Evolutionary conservation across 306 rosid species (phyloP).

Genomic region (Sicyos edulis): DNA sequence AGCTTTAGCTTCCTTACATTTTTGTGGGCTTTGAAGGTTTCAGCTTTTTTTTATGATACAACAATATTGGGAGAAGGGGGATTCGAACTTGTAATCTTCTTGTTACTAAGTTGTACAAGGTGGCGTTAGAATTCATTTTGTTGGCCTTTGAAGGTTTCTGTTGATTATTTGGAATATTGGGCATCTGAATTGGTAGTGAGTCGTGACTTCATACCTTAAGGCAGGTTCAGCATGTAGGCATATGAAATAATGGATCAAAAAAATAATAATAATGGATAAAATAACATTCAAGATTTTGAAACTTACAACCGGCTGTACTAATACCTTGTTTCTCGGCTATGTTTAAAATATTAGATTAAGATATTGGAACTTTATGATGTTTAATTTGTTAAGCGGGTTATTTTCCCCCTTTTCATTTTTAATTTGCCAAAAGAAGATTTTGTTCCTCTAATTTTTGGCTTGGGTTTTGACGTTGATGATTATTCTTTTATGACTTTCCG

Average conservation of each 20-base stretch:
- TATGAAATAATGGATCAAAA: neutral
- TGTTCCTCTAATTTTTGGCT: neutral
- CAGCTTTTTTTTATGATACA: too few relatives aligned
- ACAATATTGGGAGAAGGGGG: too few relatives aligned
- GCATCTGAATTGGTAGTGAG: neutral
- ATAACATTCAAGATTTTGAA: neutral
- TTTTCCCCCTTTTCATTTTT: neutral
- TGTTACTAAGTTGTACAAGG: too few relatives aligned
- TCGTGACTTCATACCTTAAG: neutral
- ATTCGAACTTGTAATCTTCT: too few relatives aligned
- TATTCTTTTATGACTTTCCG: neutral
- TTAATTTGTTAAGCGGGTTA: neutral
- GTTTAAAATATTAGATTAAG: slow-evolving; percentile 5
- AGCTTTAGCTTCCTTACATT: neutral
- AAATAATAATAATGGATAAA: neutral
- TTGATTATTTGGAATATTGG: neutral
- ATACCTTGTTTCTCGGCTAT: neutral
- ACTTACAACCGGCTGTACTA: neutral
- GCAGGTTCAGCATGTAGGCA: neutral
- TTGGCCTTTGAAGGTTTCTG: too few relatives aligned
- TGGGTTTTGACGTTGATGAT: neutral
- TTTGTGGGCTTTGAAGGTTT: neutral
- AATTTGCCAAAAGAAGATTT: neutral
- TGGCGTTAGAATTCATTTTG: too few relatives aligned
- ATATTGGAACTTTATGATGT: neutral